These are phyloP conservation scores for Agroathelia rolfsii DNA, from an alignment of 1,284 basidiomycete species.

Conservation along the genomic window DNA sequence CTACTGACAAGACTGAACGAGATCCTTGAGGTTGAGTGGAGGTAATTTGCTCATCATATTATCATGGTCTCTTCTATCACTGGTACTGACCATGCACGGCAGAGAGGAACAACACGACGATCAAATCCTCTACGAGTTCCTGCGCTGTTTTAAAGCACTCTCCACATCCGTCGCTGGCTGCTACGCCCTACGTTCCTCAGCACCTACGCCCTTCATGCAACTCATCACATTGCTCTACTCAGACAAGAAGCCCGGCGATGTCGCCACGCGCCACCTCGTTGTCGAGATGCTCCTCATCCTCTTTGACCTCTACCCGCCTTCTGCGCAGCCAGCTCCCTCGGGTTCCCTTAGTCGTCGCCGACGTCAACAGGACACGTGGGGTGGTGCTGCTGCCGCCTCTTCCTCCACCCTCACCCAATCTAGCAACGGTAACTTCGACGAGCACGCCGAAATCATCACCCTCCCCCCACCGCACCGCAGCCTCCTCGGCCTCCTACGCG, in stretches of 20 bases:
- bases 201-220: slow-evolving; percentile 80
- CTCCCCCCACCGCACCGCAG: slow-evolving; percentile 65
- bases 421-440: too few relatives aligned
- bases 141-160: slow-evolving; percentile 90
- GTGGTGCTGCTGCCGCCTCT: slow-evolving; percentile 52
- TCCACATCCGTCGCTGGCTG: slow-evolving; percentile 82
- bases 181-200: slow-evolving; percentile 71
- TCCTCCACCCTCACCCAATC: slow-evolving; percentile 25
- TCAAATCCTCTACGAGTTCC: slow-evolving; percentile 83
- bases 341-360: slow-evolving; percentile 26
- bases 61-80: slow-evolving; percentile 1
- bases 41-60: slow-evolving; percentile 37
- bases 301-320: slow-evolving; percentile 75
- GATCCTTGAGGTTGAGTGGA: slow-evolving; percentile 92
- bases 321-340: slow-evolving; percentile 49
- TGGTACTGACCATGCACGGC: slow-evolving; percentile 8
- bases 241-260: slow-evolving; percentile 95
- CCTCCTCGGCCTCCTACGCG: slow-evolving; percentile 59
- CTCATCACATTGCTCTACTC: slow-evolving; percentile 83
- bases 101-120: slow-evolving; percentile 99
- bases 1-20: slow-evolving; percentile 85
- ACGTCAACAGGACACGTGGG: too few relatives aligned
- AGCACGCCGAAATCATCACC: too few relatives aligned
- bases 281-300: slow-evolving; percentile 75
- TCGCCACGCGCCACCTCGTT: slow-evolving; percentile 83